These are phyloP conservation scores for Vitis cinerea DNA, from an alignment of 164 flowering plant species.

Conservation along the genomic window DNA sequence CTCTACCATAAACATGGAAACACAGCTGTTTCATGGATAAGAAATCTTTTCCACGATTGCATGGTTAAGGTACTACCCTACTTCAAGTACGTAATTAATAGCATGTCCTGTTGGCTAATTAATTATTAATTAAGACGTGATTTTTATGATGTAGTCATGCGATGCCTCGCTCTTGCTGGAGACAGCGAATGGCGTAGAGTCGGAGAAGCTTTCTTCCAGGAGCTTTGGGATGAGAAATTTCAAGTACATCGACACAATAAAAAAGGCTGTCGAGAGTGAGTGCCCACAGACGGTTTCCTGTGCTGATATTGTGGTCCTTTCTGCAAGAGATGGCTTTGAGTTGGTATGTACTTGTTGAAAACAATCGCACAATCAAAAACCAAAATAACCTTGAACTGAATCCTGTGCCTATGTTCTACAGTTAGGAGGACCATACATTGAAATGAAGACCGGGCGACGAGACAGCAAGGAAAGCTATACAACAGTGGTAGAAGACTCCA, in stretches of 20 bases:
- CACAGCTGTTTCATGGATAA: constrained; percentile 81
- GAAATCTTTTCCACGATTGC: constrained; percentile 92
- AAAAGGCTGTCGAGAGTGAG: constrained; percentile 62
- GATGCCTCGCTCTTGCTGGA: constrained; percentile 80
- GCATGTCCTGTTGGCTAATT: too few relatives aligned
- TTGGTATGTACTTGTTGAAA: constrained; percentile 36
- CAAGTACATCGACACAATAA: constrained; percentile 67
- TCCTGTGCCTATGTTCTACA: constrained; percentile 12
- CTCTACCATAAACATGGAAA: constrained; percentile 66
- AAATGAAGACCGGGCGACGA: constrained; percentile 74
- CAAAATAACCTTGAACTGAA: too few relatives aligned
- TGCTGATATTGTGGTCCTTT: constrained; percentile 84
- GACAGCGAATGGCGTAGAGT: constrained; percentile 25
- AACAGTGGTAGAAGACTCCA: constrained; percentile 34
- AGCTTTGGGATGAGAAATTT: constrained; percentile 90
- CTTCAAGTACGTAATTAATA: too few relatives aligned
- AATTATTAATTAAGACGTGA: too few relatives aligned
- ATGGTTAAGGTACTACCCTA: constrained; percentile 53
- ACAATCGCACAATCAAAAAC: background rate
- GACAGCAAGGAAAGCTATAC: constrained; percentile 60
- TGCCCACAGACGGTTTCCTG: constrained; percentile 86
- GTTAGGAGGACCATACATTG: constrained; percentile 73
- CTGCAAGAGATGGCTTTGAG: constrained; percentile 73
- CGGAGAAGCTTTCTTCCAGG: constrained; percentile 61
- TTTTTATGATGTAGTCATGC: constrained; percentile 50